Evolutionary conservation across 73 alveolate species (phyloP).

Genomic region (Paraurostyla sp.): DNA sequence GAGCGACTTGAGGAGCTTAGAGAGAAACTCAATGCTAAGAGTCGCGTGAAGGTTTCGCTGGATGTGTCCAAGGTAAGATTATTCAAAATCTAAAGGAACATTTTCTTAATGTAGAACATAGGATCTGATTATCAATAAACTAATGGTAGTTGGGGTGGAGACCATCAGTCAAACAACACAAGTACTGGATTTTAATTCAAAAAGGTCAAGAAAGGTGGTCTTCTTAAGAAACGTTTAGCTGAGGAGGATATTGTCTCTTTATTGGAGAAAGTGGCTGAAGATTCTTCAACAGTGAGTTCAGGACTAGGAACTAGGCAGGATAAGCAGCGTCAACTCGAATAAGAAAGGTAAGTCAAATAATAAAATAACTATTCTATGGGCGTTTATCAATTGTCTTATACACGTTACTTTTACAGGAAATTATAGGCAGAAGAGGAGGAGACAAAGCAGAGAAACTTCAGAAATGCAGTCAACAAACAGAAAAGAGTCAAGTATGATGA

Average conservation of each 20-base stretch:
- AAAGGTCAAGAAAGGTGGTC: not conserved
- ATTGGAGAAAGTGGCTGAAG: not conserved
- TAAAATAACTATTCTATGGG: not conserved
- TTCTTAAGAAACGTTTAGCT: conserved; percentile 15
- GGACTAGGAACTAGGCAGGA: conserved; percentile 68
- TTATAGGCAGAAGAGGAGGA: conserved; percentile 44
- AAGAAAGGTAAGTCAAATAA: not conserved
- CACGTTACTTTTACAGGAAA: conserved; percentile 24
- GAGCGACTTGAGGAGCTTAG: conserved; percentile 32
- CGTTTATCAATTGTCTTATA: not conserved
- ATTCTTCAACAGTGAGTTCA: not conserved
- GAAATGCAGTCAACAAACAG: conserved; percentile 30
- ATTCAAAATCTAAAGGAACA: too few relatives aligned
- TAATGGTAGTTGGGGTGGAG: not conserved
- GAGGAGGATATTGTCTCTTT: conserved; percentile 48
- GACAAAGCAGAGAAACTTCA: conserved; percentile 24
- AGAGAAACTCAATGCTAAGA: conserved; percentile 39
- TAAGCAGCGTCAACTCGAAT: conserved; percentile 8
- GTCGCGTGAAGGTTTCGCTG: conserved; percentile 47
- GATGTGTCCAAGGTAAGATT: conserved; percentile 50
- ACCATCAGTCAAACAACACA: not conserved
- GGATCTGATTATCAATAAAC: conserved; percentile 38
- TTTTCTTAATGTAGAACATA: conserved; percentile 13
- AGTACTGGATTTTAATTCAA: not conserved
- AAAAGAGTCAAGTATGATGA: conserved; percentile 42